Conservation (phyloP, 2,329 filamentous ascomycete genomes). For the Stachybotrys chartarum region DNA sequence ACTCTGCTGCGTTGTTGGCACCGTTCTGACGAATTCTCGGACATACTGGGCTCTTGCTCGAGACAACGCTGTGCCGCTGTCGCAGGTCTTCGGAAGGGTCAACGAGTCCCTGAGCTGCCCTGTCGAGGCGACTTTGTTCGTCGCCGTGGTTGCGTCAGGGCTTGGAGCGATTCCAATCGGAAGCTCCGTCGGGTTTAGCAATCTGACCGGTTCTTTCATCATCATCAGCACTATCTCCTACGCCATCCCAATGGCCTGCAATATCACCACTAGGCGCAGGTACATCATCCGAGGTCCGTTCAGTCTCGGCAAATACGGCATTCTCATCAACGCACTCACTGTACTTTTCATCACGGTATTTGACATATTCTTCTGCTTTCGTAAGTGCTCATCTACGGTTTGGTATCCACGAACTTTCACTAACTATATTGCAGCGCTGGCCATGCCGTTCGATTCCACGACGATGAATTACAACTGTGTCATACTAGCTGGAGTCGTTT, state of each 20-base stretch:
- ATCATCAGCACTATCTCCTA: constrained; percentile 17
- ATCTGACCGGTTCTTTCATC: constrained; percentile 17
- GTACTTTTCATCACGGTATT: constrained; percentile 12
- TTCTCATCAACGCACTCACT: constrained; percentile 9
- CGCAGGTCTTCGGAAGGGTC: constrained; percentile 10
- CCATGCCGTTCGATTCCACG: constrained; percentile 11
- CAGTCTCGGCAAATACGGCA: constrained; percentile 5
- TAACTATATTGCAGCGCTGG: constrained; percentile 6
- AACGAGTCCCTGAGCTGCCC: constrained; percentile 11
- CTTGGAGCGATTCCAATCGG: constrained; percentile 16
- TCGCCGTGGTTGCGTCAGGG: constrained; percentile 13
- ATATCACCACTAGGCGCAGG: constrained; percentile 9
- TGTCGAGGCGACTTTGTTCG: constrained; percentile 13
- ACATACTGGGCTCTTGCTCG: constrained; percentile 15
- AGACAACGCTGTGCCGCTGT: constrained; percentile 15
- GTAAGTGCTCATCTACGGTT: constrained; percentile 7
- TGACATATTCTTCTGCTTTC: constrained; percentile 17
- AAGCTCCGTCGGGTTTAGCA: constrained; percentile 15
- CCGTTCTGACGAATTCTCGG: constrained; percentile 14
- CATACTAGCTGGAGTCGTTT: constrained; percentile 9
- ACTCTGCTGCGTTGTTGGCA: constrained; percentile 14
- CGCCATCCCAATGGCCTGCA: constrained; percentile 12
- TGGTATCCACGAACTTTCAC: neutral
- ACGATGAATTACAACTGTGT: constrained; percentile 19
- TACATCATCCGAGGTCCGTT: constrained; percentile 11